Evolutionary conservation across 108 stramenopile species (phyloP).

Genomic region (Poteriospumella lacustris): DNA sequence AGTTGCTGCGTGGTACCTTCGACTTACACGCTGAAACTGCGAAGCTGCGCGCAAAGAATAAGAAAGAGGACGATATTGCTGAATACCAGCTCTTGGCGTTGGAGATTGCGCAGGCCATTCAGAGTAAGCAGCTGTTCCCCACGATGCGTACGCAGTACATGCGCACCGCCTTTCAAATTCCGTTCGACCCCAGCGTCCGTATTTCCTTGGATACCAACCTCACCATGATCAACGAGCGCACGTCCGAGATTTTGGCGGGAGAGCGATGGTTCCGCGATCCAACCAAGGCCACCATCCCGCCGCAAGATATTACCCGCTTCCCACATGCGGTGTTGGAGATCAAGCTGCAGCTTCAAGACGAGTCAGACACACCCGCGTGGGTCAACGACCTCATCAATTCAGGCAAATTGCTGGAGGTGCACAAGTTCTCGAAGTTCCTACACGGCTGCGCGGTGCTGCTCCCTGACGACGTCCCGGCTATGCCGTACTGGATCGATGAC

Average conservation of each 20-base stretch:
- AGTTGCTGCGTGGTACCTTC: conserved; percentile 3
- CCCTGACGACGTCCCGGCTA: conserved; percentile 76
- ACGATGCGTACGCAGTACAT: conserved; percentile 90
- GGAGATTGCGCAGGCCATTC: conserved; percentile 77
- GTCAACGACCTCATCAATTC: conserved; percentile 74
- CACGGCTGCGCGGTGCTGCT: conserved; percentile 77
- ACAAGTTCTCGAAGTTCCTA: conserved; percentile 83
- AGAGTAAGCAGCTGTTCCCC: conserved; percentile 81
- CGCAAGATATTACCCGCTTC: conserved; percentile 81
- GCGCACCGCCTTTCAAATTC: conserved; percentile 92
- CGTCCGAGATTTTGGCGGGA: conserved; percentile 18
- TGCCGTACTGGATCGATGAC: conserved; percentile 95
- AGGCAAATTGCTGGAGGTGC: conserved; percentile 78
- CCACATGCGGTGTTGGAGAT: conserved; percentile 92
- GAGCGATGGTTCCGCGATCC: conserved; percentile 79
- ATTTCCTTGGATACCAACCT: conserved; percentile 87
- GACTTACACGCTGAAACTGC: conserved; percentile 39
- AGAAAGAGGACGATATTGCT: conserved; percentile 63
- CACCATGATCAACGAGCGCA: conserved; percentile 85
- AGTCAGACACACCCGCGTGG: conserved; percentile 73
- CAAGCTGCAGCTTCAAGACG: conserved; percentile 83
- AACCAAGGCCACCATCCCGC: conserved; percentile 54
- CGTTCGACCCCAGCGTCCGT: conserved; percentile 86
- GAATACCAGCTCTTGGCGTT: conserved; percentile 74
- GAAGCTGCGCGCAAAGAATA: conserved; percentile 69